Percentiles rank a stretch among this genome's conserved stretches.
Evolutionary conservation across 441 rosid species (phyloP).

Genomic region (Dalechampia spathulata): DNA sequence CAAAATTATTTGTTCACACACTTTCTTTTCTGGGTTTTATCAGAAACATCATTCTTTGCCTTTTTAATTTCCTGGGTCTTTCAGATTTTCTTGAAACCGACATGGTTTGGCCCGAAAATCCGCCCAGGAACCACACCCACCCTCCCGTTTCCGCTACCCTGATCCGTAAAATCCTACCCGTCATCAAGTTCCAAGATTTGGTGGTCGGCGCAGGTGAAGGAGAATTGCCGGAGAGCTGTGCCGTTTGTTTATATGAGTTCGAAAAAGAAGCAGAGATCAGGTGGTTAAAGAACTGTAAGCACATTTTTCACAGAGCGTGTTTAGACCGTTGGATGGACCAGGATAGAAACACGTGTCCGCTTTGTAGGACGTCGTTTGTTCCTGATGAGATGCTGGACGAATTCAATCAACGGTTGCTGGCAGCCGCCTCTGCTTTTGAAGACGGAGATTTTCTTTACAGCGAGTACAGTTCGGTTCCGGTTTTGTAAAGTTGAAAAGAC

Average conservation of each 20-base stretch:
- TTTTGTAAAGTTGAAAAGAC: too few relatives aligned
- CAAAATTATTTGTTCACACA: conserved; percentile 58
- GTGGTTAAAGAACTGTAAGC: conserved; percentile 66
- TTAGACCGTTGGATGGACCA: conserved; percentile 92
- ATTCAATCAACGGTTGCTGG: conserved; percentile 55
- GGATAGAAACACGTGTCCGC: conserved; percentile 67
- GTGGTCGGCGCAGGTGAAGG: conserved; percentile 13
- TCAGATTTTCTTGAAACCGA: conserved; percentile 75
- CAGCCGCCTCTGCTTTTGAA: conserved; percentile 36
- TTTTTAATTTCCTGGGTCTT: conserved; percentile 56
- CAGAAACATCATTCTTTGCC: conserved; percentile 40
- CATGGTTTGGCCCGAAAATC: conserved; percentile 27
- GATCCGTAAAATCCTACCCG: conserved; percentile 76
- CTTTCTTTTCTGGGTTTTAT: conserved; percentile 63
- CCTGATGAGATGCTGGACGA: conserved; percentile 66
- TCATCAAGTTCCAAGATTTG: conserved; percentile 44
- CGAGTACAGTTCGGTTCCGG: conserved; percentile 44
- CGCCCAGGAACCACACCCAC: conserved; percentile 18
- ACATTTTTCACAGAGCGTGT: conserved; percentile 68
- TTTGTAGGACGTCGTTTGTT: conserved; percentile 64
- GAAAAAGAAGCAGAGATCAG: conserved; percentile 57
- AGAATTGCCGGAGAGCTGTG: conserved; percentile 60
- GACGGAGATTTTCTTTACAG: conserved; percentile 37
- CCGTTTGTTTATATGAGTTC: conserved; percentile 75
- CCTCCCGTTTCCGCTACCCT: conserved; percentile 51